Base-by-base conservation (phyloP, 148 eudicot species). In the Camellia granthamiana region DNA sequence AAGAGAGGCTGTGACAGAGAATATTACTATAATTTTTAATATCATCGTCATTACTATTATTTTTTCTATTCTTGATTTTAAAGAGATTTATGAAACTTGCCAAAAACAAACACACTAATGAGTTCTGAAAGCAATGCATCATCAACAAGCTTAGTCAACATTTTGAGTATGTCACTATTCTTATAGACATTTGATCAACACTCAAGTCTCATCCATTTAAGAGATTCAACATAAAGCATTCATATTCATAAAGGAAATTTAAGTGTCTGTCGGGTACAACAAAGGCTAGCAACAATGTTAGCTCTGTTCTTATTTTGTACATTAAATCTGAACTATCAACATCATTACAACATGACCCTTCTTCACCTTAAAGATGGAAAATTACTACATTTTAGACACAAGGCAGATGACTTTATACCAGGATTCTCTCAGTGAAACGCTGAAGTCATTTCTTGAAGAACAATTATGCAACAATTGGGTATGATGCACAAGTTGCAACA, bases 391-490 rank as follows among this genome's bases (percentile, higher is more conserved):
- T n/a, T 49, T 38, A 62, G 66, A 61, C 21, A 78, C 56, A 15
- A 47, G 44, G 23, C 62, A 52, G 30, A 46, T 19, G 9, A 58
- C 41, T 75, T 42, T 8, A 58, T 15, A 76, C 69, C 78, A 66
- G 46, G 51, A 30, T 77, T 74, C 77, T 67, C 38, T 54, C 30
- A 4, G 1, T 2, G 51, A 8, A 23, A 69, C 38, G 1, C 38
- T 30, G 38, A 74, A 12, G 3, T 15, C 38, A 10, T 2, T 56
- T 80, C 77, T 56, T 59, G 66, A 54, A 38, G 8, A 70, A 63
- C 65, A 51, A 60, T 85, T 84, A 89, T 55, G 92, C 97, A 69
- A 91, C 88, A 18, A 91, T 47, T 6, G 76, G 80, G 52, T 78
- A 78, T 42, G 65, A 56, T 56, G 60, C 60, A 14, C 60, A 56